Conservation (phyloP, 306 rosid genomes). For the Dryas octopetala region DNA sequence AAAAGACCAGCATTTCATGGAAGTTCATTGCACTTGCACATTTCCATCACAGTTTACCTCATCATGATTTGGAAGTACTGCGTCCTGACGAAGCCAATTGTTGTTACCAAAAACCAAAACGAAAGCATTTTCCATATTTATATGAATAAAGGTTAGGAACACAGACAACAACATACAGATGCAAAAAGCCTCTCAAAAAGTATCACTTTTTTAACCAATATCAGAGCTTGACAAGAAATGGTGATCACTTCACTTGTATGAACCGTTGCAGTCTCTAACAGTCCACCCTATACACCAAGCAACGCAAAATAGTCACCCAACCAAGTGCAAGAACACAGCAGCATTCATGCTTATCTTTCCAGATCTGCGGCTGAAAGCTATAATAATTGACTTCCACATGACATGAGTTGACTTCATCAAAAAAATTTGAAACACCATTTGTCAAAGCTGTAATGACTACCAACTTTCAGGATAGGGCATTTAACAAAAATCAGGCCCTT, state of each 20-base stretch:
- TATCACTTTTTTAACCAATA: too few species aligned
- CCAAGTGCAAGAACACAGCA: not conserved
- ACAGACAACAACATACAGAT: too few species aligned
- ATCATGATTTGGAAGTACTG: too few species aligned
- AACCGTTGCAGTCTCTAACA: not conserved
- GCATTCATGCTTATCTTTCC: not conserved
- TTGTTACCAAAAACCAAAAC: too few species aligned
- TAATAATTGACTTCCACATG: too few species aligned
- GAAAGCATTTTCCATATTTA: too few species aligned
- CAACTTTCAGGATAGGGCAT: not conserved
- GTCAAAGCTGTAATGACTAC: slow-evolving; percentile 1
- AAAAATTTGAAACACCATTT: not conserved
- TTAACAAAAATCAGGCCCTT: not conserved
- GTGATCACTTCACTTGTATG: not conserved
- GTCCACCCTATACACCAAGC: not conserved
- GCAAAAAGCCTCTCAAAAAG: too few species aligned
- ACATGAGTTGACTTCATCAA: not conserved
- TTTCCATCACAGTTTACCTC: too few species aligned
- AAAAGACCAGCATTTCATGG: too few species aligned
- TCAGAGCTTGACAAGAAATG: not conserved
- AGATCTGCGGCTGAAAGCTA: not conserved
- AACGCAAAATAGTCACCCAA: not conserved
- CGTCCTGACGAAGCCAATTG: too few species aligned
- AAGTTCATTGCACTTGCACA: too few species aligned
- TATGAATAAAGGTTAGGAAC: too few species aligned